Base-by-base conservation (phyloP, 83 land plant genomes). In the Thuja plicata region DNA sequence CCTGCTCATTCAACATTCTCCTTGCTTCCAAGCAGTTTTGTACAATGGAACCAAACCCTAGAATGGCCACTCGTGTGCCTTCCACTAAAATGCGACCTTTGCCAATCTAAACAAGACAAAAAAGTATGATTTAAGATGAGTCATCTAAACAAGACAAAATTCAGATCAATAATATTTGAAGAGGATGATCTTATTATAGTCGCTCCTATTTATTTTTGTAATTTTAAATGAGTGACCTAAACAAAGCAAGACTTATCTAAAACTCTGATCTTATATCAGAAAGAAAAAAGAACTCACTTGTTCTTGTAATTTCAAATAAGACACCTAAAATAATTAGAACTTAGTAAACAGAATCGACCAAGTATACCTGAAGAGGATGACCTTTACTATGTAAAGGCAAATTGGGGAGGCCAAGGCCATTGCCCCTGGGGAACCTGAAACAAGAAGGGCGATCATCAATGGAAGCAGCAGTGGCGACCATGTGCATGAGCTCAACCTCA, bases 391-490 rank as follows among this genome's bases (percentile, higher is more conserved):
- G 88, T 90, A 79, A 27, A 54, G 57, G 57, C 57, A 54, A 16
- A 54, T 54, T 80, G 40, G 5, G 66, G 86, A 19, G 91, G 93
- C 93, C 94, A 32, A 93, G 50, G 15, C 91, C 93, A 86, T 91
- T 93, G 45, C 93, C 93, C 46, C 93, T 73, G 24, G 93, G 93
- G 74, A 76, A 93, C 35, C 94, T 82, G 85, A 93, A 93, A 71
- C 94, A 93, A 87, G 89, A 85, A 5, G 94, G 94, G 8, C 92
- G 48, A 21, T 92, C 92, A 87, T 94, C 93, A 73, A 94, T 92
- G 24, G 90, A 84, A 30, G 91, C 93, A 57, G 95, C 92, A 9
- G 94, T 93, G 52, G 93, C 95, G 3, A 94, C 91, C 95, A 94
- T 94, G 89, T 91, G 91, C 55, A 94, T 79, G 8, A 94, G 91